Evolutionary conservation across 495 filamentous ascomycete species (phyloP), one percentile per base, ranked within the genome.

Genomic region (Aspergillus sclerotioniger): DNA sequence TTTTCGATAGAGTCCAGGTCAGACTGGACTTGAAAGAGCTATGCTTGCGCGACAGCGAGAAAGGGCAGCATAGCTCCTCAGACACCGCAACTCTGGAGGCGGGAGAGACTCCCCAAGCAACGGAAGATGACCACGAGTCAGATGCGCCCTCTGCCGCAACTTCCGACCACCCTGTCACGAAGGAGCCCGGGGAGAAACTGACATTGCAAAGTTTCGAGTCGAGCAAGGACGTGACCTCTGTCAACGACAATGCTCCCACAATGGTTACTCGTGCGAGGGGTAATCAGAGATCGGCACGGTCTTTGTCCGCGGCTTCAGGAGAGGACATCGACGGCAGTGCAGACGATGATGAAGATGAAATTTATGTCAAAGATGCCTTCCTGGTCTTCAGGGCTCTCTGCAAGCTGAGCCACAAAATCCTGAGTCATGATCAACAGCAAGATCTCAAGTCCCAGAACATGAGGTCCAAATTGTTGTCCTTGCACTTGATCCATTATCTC

Each of bases 351-450:
- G 92, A 96, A 60, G 95, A 98, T 66, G 95, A 99, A 63, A 89
- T 97, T 6, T 98, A 92, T 66, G 88, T 96, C 55, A 90, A 93
- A 64, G 95, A 99, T 71, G 91, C 95, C 13, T 99, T 96, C 69
- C 78, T 99, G 13, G 92, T 99, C 31, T 96, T 99, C 78, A 83
- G 95, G 20, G 94, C 95, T 8, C 92, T 99, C 73, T 99, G 95
- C 80, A 96, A 96, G 68, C 80, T 99, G 44, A 96, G 92, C 58
- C 96, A 92, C 55, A 99, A 97, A 66, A 75, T 90, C 41, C 75
- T 99, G 20, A 82, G 87, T 9, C 85, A 90, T 19, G 95, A 99
- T 52, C 92, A 98, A 62, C 84, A 96, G 37, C 88, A 93, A 56
- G 95, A 99, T 64, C 76, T 96, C 41, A 92, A 90, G 51, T 91